These are phyloP conservation scores for Fusarium paranaense DNA, from an alignment of 2,329 filamentous ascomycete species.

Conservation along the genomic window DNA sequence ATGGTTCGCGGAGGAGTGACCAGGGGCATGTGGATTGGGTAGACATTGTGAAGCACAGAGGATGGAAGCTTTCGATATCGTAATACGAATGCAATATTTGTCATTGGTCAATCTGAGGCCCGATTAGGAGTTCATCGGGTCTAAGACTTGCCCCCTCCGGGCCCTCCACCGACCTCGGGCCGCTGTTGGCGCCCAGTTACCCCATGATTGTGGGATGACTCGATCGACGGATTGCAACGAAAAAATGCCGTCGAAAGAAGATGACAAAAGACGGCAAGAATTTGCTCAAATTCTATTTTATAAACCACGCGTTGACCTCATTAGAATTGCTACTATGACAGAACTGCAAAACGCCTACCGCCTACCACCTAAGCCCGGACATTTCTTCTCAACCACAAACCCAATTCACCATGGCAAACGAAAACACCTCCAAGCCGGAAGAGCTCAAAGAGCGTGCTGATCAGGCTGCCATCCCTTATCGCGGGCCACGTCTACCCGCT, in stretches of 20 bases:
- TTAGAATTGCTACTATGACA: not conserved
- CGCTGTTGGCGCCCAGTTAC: not conserved
- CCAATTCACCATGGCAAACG: not conserved
- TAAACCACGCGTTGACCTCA: not conserved
- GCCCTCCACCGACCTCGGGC: not conserved
- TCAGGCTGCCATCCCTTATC: not conserved
- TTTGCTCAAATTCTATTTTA: not conserved
- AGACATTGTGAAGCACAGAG: not conserved
- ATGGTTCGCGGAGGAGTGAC: not conserved
- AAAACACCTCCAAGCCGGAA: not conserved
- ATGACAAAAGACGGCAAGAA: not conserved
- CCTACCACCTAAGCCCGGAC: not conserved
- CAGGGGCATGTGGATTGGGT: not conserved
- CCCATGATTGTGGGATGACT: not conserved
- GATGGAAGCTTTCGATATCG: not conserved
- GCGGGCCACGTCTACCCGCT: not conserved
- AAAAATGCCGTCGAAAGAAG: not conserved
- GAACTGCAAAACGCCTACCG: not conserved
- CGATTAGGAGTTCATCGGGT: not conserved
- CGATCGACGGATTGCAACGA: not conserved
- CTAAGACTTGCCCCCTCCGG: not conserved
- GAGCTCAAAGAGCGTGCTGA: not conserved
- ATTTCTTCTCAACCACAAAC: not conserved
- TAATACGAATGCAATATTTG: not conserved
- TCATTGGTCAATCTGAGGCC: not conserved